Base-by-base conservation (phyloP, 2,329 filamentous ascomycete genomes). In the Fusarium setosum region DNA sequence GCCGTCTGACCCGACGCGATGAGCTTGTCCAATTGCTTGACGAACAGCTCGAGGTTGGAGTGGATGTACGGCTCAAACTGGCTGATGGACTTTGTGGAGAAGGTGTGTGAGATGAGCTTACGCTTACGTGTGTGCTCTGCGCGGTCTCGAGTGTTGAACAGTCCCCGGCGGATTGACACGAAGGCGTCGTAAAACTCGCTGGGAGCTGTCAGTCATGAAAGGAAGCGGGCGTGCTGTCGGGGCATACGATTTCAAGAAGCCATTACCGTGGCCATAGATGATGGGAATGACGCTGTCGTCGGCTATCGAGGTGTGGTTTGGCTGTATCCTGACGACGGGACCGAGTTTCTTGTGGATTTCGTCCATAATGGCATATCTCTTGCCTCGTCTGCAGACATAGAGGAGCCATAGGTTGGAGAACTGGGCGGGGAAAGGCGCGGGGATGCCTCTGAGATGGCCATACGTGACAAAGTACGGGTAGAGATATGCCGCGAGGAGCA, bases 61-160 rank as follows among this genome's bases (percentile, higher is more conserved):
- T 92, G 90, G 69, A 97, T 95, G 77, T 95, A 97, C 50, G 93
- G 92, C 81, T 97, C 94, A 74, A 97, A 96, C 75, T 97, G 89
- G 59, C 85, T 84, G 53, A 97, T 86, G 10, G 88, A 92, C 80
- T 95, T 96, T 61, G 90, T 85, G 13, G 90, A 92, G 80, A 97
- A 97, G 29, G 92, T 96, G 77, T 97, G 93, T 2, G 92, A 89
- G 45, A 97, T 88, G 3, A 92, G 90, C 85, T 97, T 97, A 72
- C 94, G 88, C 85, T 97, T 97, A 65, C 94, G 89, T 0, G 90
- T 90, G 77, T 97, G 94, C 73, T 97, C 92, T 1, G 83, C 83
- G 47, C 94, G 87, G 79, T 94, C 88, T 29, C 94, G 86, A 0
- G 94, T 97, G 78, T 96, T 97, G 87, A 97, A 97, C 12, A 97